Percentiles rank a stretch among this genome's conserved stretches.
phyloP scores from a whole-genome alignment of 441 rosid genomes.

The Metrosideros polymorpha region DNA sequence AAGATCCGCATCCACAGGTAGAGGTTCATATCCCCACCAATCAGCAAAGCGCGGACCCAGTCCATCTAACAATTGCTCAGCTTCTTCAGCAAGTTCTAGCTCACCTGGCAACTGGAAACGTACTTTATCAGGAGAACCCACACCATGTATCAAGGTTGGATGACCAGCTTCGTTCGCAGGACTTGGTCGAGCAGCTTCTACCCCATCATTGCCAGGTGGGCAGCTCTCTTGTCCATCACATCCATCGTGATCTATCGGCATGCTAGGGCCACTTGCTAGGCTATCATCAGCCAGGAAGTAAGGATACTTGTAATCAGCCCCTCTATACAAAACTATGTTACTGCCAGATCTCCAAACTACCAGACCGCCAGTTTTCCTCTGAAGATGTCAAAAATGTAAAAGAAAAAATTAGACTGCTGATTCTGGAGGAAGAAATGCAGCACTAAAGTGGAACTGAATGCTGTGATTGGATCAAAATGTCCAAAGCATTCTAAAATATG shows the following conservation, averaged over 20 bases:
- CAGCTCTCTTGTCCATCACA: slow-evolving; percentile 14
- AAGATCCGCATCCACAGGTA: slow-evolving; percentile 92
- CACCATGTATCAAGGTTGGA: slow-evolving; percentile 45
- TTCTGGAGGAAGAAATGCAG: neutral
- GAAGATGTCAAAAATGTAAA: slow-evolving; percentile 15
- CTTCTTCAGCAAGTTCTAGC: slow-evolving; percentile 67
- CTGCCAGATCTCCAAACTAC: slow-evolving; percentile 95
- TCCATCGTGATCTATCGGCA: slow-evolving; percentile 11
- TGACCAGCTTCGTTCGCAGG: slow-evolving; percentile 13
- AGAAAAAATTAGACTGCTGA: slow-evolving; percentile 5
- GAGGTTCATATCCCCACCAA: slow-evolving; percentile 98
- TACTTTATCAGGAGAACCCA: slow-evolving; percentile 68
- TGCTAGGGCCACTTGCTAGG: slow-evolving; percentile 13
- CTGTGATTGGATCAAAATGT: neutral
- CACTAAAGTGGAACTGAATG: neutral
- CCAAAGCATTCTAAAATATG: neutral
- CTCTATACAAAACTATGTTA: slow-evolving; percentile 80
- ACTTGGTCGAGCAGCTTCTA: slow-evolving; percentile 15
- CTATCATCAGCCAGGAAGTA: slow-evolving; percentile 47
- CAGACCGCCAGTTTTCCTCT: slow-evolving; percentile 93
- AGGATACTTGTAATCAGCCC: slow-evolving; percentile 72
- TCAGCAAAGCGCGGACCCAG: slow-evolving; percentile 87
- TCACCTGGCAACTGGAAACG: slow-evolving; percentile 86
- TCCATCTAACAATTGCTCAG: slow-evolving; percentile 73
- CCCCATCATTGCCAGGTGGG: slow-evolving; percentile 7